Percentiles rank a stretch among this genome's conserved stretches.
Conservation (phyloP, 2,329 filamentous ascomycete species). For the Alternaria gaisen region DNA sequence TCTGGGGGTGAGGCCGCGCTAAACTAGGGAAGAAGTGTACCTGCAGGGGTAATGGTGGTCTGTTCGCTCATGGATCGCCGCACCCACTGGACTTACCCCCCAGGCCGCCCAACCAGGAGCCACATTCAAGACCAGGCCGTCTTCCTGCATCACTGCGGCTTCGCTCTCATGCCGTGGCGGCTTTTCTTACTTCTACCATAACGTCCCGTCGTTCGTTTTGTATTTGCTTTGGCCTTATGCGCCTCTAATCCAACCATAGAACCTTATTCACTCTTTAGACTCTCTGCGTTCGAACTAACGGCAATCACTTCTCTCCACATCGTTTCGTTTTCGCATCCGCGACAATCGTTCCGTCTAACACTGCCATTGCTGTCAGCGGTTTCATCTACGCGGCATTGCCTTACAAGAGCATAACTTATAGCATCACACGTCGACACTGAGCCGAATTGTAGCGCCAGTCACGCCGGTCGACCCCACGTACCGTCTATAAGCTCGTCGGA, state of each 20-base stretch:
- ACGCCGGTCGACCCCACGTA: conserved; percentile 17
- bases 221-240: conserved; percentile 32
- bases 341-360: conserved; percentile 30
- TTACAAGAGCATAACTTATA: conserved; percentile 15
- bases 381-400: conserved; percentile 10
- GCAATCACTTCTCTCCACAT: conserved; percentile 18
- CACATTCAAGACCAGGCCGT: conserved; percentile 34
- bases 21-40: conserved; percentile 26
- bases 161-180: conserved; percentile 36
- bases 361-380: conserved; percentile 2
- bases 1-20: conserved; percentile 31
- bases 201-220: conserved; percentile 36
- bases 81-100: conserved; percentile 23
- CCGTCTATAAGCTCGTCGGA: conserved; percentile 3
- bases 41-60: conserved; percentile 37
- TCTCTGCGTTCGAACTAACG: conserved; percentile 21
- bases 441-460: conserved; percentile 13
- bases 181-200: conserved; percentile 36
- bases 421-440: conserved; percentile 17
- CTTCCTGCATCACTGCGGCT: conserved; percentile 33
- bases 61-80: conserved; percentile 42
- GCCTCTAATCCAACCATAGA: conserved; percentile 33
- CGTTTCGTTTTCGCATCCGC: conserved; percentile 29
- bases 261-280: conserved; percentile 33
- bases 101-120: conserved; percentile 43